Base-by-base conservation (phyloP, 2,329 filamentous ascomycete species). In the Aulographum hederae region DNA sequence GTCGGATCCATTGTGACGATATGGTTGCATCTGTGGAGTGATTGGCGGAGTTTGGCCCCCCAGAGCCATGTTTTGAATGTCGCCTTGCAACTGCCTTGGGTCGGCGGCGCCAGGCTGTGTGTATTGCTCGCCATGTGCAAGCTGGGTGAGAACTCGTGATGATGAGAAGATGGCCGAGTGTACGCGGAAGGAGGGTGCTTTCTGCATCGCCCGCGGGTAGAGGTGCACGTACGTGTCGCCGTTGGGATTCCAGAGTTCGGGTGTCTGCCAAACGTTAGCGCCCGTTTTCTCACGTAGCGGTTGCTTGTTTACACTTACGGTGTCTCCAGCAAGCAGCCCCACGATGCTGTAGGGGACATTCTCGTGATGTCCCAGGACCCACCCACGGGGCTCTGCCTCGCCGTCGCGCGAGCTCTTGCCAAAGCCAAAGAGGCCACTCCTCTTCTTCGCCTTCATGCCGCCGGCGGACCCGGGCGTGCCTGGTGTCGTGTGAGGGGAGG, bases 141-240 rank as follows among this genome's bases (percentile, higher is more conserved):
- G 12, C 6, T 6, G 15, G 6, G 28, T 20, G 40, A 74, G 53
- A 25, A 59, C 54, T 2, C 58, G 57, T 4, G 70, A 74, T 18
- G 67, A 62, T 18, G 62, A 58, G 39, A 73, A 69, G 18, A 69
- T 53, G 3, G 63, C 56, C 3, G 69, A 72, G 43, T 73, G 60
- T 34, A 76, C 53, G 36, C 63, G 66, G 55, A 76, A 74, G 3
- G 69, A 73, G 6, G 71, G 57, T 4, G 66, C 59, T 43, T 61
- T 63, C 32, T 60, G 61, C 14, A 67, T 64, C 12, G 54, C 63
- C 26, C 63, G 57, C 1, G 70, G 67, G 41, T 69, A 73, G 11
- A 75, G 56, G 41, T 74, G 69, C n/a, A 76, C 58, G 37, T 63
- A 60, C 11, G 69, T 73, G 45, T 74, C 68, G n/a, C 65, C 70